Percentiles rank a stretch among this genome's conserved stretches.
Conservation (phyloP, 1,284 basidiomycete genomes). For the Rhodotorula glutinis region DNA sequence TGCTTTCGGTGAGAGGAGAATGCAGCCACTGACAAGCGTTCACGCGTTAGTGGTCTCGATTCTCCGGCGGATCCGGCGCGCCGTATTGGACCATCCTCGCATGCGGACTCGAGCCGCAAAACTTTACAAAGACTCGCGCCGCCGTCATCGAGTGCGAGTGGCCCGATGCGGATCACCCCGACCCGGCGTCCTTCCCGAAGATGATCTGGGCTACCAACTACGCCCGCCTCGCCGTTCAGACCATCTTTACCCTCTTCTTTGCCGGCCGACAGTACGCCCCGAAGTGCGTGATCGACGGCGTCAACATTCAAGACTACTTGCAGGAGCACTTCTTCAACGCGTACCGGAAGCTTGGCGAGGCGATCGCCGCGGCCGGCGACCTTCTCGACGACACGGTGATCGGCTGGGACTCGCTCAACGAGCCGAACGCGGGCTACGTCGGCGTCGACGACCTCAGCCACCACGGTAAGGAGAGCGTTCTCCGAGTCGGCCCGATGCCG, state of each 20-base stretch:
- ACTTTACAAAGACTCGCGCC: constrained; percentile 77
- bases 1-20: too few species aligned
- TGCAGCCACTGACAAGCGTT: not conserved
- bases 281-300: constrained; percentile 81
- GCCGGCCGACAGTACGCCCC: constrained; percentile 86
- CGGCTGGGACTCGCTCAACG: constrained; percentile 96
- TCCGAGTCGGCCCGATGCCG: constrained; percentile 75
- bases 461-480: constrained; percentile 46
- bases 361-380: constrained; percentile 66
- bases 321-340: constrained; percentile 82
- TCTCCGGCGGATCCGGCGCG: constrained; percentile 92
- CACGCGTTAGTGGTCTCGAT: constrained; percentile 80
- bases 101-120: constrained; percentile 82
- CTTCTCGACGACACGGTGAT: constrained; percentile 82
- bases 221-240: constrained; percentile 78
- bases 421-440: constrained; percentile 83
- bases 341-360: constrained; percentile 68
- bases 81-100: constrained; percentile 92
- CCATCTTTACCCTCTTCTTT: constrained; percentile 91
- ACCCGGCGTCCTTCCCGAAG: constrained; percentile 72
- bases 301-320: constrained; percentile 92
- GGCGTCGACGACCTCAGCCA: constrained; percentile 61
- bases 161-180: constrained; percentile 59
- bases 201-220: constrained; percentile 99
- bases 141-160: constrained; percentile 89